Evolutionary conservation across 495 filamentous ascomycete species (phyloP).

Genomic region (Thermochaetoides thermophila): DNA sequence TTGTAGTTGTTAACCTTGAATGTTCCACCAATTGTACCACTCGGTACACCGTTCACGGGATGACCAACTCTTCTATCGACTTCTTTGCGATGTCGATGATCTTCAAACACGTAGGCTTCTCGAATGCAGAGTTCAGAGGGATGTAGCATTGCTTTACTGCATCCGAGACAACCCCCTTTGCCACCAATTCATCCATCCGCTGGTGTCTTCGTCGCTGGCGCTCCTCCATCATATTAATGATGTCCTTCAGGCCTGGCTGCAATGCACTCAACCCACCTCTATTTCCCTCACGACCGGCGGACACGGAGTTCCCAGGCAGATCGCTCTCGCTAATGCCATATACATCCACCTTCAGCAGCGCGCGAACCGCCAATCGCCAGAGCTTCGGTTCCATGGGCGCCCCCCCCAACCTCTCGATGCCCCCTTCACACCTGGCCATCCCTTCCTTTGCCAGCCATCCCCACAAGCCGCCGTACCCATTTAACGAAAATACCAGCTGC

Average conservation of each 20-base stretch:
- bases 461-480: conserved; percentile 33
- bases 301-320: not conserved
- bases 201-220: conserved; percentile 26
- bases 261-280: too few relatives aligned
- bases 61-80: conserved; percentile 31
- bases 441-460: conserved; percentile 9
- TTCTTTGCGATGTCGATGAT: conserved; percentile 36
- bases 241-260: conserved; percentile 32
- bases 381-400: conserved; percentile 28
- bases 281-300: too few relatives aligned
- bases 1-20: too few relatives aligned
- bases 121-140: too few relatives aligned
- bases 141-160: too few relatives aligned
- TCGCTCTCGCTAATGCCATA: conserved; percentile 30
- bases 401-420: conserved; percentile 11
- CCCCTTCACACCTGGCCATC: conserved; percentile 10
- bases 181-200: conserved; percentile 22
- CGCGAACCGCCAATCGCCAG: conserved; percentile 36
- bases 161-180: too few relatives aligned
- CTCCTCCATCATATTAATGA: conserved; percentile 35
- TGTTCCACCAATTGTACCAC: too few relatives aligned
- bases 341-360: conserved; percentile 36
- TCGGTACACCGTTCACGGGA: conserved; percentile 19
- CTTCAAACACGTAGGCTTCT: conserved; percentile 26
- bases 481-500: conserved; percentile 28